Evolutionary conservation across 1,284 basidiomycete genomes (phyloP).

Genomic region (Apiotrichum domesticum): DNA sequence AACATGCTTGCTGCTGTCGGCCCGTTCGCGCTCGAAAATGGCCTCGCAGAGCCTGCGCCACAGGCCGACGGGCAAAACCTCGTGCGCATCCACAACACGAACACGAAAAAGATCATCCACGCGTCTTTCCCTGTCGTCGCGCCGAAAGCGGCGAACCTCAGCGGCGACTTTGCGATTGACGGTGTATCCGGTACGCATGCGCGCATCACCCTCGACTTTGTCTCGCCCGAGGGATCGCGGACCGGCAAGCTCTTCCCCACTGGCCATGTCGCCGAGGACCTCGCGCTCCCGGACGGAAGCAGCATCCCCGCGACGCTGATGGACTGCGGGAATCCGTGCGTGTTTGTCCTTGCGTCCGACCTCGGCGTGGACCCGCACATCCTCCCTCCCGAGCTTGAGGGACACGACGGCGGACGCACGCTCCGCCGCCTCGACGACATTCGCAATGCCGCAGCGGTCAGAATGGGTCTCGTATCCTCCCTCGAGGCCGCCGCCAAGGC

Average conservation of each 20-base stretch:
- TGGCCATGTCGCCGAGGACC: slow-evolving; percentile 51
- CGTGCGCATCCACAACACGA: slow-evolving; percentile 17
- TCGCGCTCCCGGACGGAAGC: slow-evolving; percentile 42
- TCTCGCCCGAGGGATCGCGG: slow-evolving; percentile 60
- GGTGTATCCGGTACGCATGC: slow-evolving; percentile 63
- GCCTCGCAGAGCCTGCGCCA: neutral
- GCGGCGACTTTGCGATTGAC: slow-evolving; percentile 50
- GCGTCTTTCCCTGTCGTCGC: slow-evolving; percentile 5
- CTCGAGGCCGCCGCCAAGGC: slow-evolving; percentile 50
- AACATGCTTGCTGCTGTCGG: slow-evolving; percentile 34
- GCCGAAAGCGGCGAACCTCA: slow-evolving; percentile 56
- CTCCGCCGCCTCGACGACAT: slow-evolving; percentile 29
- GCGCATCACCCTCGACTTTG: slow-evolving; percentile 60
- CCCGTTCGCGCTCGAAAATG: slow-evolving; percentile 31
- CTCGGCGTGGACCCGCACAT: slow-evolving; percentile 42
- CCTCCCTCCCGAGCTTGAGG: slow-evolving; percentile 51
- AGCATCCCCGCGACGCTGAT: slow-evolving; percentile 54
- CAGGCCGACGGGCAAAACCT: slow-evolving; percentile 10
- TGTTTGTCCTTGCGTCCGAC: slow-evolving; percentile 54
- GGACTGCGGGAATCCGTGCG: slow-evolving; percentile 67
- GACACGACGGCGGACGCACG: neutral
- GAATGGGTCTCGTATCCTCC: slow-evolving; percentile 60
- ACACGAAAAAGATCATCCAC: slow-evolving; percentile 16
- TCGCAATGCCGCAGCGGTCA: slow-evolving; percentile 54
- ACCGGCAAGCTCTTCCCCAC: slow-evolving; percentile 66